Base-by-base conservation (phyloP, 768 basidiomycete genomes). In the Calocybe gangraenosa region DNA sequence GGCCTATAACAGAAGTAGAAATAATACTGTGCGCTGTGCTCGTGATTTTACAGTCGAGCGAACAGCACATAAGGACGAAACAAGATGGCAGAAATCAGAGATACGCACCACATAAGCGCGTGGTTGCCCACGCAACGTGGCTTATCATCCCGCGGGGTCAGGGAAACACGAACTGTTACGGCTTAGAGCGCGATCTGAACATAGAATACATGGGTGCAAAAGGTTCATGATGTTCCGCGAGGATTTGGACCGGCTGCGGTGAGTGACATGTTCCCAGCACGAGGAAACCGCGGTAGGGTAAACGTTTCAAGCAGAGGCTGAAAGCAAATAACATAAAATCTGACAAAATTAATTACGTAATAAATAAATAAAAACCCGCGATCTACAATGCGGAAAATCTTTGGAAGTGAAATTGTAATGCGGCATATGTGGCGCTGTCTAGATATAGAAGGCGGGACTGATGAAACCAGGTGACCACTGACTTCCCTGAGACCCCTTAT, bases 281-380 rank as follows among this genome's bases (percentile, higher is more conserved):
- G 48, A 42, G 30, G 51, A 36, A 34, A 21, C 38, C 51, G 46
- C 48, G 51, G 49, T 35, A 34, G 35, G 28, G 48, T 2, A 37
- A 46, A 5, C 25, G 44, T 35, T 28, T 28, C 25, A 5, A 41
- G 5, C 0, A 14, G 33, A 47, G 14, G 17, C n/a, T 38, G 23
- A 15, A 50, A 22, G 37, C 41, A 48, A 48, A 45, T 33, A 52
- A 11, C 21, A 14, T 23, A 41, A 42, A 48, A 42, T 23, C 38
- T 25, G 15, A 42, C 20, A 33, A 13, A 19, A 42, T 31, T 38
- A 18, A 52, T 52, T 52, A 48, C 21, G 33, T 52, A 52, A 52
- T 39, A 28, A 28, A 5, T 6, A 28, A 52, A 52, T 39, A 28
- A 28, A 5, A 28, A 28, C 25, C 5, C 25, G 6, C 5, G 11